Evolutionary conservation across 805 yeast species (phyloP), one percentile per base, ranked within the genome.

Genomic region (Candida vaughaniae): DNA sequence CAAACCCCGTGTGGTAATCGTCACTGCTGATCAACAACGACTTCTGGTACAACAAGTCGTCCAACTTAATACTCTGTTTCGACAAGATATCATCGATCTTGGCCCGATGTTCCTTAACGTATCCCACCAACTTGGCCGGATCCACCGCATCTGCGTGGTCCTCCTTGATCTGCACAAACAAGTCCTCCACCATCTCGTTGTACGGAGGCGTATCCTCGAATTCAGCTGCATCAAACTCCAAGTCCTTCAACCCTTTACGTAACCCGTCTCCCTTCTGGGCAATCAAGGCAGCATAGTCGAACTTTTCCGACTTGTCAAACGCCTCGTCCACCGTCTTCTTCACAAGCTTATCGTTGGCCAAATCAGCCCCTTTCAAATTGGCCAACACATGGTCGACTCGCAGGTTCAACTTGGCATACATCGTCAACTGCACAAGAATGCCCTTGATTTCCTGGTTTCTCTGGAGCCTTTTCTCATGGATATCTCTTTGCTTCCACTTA

Each of bases 401-500:
- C 43, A 64, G 68, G 54, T 88, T 81, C 48, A 91, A 69, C 45
- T 80, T 81, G 14, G 68, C 69, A 56, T 91, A 91, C 89, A 90
- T 89, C 38, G 82, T 82, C 46, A 77, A 68, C 58, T 90, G 95
- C 16, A 85, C 75, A 45, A 82, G 80, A 33, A 90, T 70, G 22
- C 85, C 79, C 44, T 76, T 78, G 55, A 89, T 85, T 51, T 91
- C 90, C 29, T 77, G 75, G 52, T 84, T 83, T 54, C 95, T 69
- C 56, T 86, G 86, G 27, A 72, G 75, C 45, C 99, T 80, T 62
- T 89, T 84, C 56, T 91, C 96, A 58, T 93, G 99, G 47, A 93
- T 93, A 50, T 90, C 96, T 53, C 95, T 84, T 64, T 93, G 99
- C 57, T 88, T 91, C 99, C 98, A 91, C 42, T 80, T 78, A 51